Evolutionary conservation across 495 filamentous ascomycete genomes (phyloP), one percentile per base, ranked within the genome.

Genomic region (Hyaloscypha finlandica): DNA sequence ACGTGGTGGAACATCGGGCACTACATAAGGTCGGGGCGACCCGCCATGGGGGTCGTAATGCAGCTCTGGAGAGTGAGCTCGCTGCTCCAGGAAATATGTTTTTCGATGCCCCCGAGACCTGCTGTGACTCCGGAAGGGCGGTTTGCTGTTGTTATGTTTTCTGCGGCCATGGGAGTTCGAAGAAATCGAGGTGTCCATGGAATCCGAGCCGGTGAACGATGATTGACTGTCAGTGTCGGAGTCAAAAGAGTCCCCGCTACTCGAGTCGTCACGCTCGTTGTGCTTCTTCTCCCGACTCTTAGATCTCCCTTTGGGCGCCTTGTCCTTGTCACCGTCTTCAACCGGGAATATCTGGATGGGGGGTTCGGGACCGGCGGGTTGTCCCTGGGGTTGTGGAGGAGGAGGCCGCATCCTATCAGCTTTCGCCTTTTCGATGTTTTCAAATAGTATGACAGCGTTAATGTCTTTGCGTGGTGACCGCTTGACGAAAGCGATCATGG

Each of bases 111-210:
- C 16, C 6, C 53, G 51, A 52, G 64, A 59, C 37, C 63, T 56
- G 57, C 59, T 63, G 19, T 51, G 66, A 29, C 75, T 72, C 48
- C 74, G 70, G 60, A 76, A 76, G 33, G 75, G 66, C 58, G 76
- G 68, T 66, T 76, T 59, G 30, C 30, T 6, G 74, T 25, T 76
- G 74, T 16, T 66, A 33, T 52, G n/a, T 45, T 29, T 61, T 32
- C 31, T 56, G 31, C 37, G 37, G 30, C 19, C 22, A 11, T 9
- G 56, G 14, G 56, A 59, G 2, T 35, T 59, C 6, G 32, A 32
- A 8, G 25, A 32, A 32, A 20, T 59, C 20, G 53, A 56, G n/a
- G 42, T 48, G 42, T 16, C 11, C 42, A 48, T 48, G 32, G 56
- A 20, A 59, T 20, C 19, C 14, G 51, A 66, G 48, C 68, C 63